These are phyloP conservation scores for Astragalus membranaceus DNA, from an alignment of 306 rosid species.

Conservation along the genomic window DNA sequence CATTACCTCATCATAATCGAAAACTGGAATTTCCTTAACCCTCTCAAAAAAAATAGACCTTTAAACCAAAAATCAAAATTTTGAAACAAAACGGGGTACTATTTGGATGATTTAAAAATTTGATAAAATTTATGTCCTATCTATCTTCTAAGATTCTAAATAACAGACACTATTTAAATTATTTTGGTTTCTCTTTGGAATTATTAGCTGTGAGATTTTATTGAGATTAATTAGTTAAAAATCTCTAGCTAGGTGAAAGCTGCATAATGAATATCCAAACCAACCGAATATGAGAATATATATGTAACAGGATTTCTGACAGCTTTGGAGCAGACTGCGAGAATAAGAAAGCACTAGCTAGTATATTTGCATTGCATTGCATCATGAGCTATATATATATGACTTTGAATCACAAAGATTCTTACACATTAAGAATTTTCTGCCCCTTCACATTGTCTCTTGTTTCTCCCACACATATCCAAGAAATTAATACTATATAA, in stretches of 20 bases:
- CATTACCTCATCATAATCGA: background rate
- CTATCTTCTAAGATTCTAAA: background rate
- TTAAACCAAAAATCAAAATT: too few species aligned
- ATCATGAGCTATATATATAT: constrained; percentile 7
- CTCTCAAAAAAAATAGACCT: too few species aligned
- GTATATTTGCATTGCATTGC: too few species aligned
- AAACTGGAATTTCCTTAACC: too few species aligned
- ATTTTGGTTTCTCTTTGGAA: background rate
- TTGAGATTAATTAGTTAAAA: constrained; percentile 20
- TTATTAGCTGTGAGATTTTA: constrained; percentile 16
- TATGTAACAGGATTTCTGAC: constrained; percentile 38
- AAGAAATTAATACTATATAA: background rate
- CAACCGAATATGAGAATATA: constrained; percentile 24
- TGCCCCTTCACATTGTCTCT: constrained; percentile 17
- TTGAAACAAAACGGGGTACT: background rate
- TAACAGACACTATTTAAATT: background rate
- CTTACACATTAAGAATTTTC: constrained; percentile 24
- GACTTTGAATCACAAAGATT: constrained; percentile 33
- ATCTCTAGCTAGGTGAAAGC: constrained; percentile 10
- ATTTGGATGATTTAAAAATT: background rate
- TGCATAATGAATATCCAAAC: constrained; percentile 29
- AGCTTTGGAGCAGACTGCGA: constrained; percentile 32
- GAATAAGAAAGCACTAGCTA: constrained; percentile 36
- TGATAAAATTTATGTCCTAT: background rate
- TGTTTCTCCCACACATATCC: constrained; percentile 8